Conservation (phyloP, 208 protist species). For the Naegleria fowleri region DNA sequence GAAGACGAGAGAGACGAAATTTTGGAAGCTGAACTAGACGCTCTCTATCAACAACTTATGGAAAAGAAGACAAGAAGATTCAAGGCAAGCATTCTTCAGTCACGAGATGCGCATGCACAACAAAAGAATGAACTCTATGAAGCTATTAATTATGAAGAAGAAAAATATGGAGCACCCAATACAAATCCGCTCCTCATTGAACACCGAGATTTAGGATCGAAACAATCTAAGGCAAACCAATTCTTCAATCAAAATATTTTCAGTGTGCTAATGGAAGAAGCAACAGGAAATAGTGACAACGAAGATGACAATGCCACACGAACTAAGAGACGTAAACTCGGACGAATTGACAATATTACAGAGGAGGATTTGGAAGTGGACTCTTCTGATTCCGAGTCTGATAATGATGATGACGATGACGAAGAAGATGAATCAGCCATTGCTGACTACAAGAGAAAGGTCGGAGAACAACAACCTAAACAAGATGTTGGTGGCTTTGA, state of each 20-base stretch:
- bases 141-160: neutral
- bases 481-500: constrained; percentile 63
- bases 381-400: constrained; percentile 47
- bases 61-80: neutral
- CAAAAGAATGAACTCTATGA: neutral
- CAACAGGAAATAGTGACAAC: constrained; percentile 70
- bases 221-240: neutral
- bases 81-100: neutral
- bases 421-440: constrained; percentile 27
- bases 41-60: constrained; percentile 1
- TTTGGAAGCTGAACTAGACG: neutral
- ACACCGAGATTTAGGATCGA: neutral
- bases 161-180: neutral
- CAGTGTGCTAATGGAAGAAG: constrained; percentile 65
- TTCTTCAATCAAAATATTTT: constrained; percentile 39
- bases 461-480: constrained; percentile 19
- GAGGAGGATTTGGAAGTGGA: constrained; percentile 52
- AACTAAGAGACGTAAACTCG: constrained; percentile 28
- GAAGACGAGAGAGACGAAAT: neutral
- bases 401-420: constrained; percentile 48
- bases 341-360: neutral
- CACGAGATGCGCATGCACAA: neutral
- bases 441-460: neutral
- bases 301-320: constrained; percentile 64
- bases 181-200: constrained; percentile 1